phyloP scores from a whole-genome alignment of 805 yeast species.

The Cyberlindnera mississippiensis region DNA sequence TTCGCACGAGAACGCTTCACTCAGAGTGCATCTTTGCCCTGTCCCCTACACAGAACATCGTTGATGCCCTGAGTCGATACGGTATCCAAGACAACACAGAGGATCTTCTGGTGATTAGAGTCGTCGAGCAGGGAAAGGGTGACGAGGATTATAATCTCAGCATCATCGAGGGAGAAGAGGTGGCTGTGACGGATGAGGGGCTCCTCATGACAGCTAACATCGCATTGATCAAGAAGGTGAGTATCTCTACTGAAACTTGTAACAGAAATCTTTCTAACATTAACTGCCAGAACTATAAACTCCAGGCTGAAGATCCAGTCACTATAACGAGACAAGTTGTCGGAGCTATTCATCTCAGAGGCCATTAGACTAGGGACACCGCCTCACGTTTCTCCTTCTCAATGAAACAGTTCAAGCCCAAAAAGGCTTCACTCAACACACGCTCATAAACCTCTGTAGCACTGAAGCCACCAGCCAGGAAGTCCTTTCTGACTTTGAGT shows the following conservation, averaged over 20 bases:
- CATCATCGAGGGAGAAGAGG: constrained; percentile 33
- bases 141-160: constrained; percentile 18
- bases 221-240: constrained; percentile 29
- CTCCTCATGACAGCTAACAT: constrained; percentile 32
- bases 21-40: constrained; percentile 69
- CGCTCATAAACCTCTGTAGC: constrained; percentile 66
- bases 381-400: constrained; percentile 54
- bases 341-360: constrained; percentile 47
- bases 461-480: constrained; percentile 82
- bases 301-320: constrained; percentile 12
- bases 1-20: constrained; percentile 62
- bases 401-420: constrained; percentile 81
- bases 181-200: constrained; percentile 32
- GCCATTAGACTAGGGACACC: constrained; percentile 21
- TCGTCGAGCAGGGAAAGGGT: constrained; percentile 28
- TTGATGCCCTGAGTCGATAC: constrained; percentile 66
- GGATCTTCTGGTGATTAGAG: constrained; percentile 49
- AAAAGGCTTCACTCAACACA: constrained; percentile 82
- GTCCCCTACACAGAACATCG: constrained; percentile 66
- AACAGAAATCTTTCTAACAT: constrained; percentile 6
- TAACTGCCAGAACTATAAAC: constrained; percentile 17
- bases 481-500: constrained; percentile 54
- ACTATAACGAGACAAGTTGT: constrained; percentile 40
- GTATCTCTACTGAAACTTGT: constrained; percentile 2
- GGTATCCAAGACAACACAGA: constrained; percentile 55